phyloP scores from a whole-genome alignment of 805 yeast genomes.

The Saccharomycopsis malanga region DNA sequence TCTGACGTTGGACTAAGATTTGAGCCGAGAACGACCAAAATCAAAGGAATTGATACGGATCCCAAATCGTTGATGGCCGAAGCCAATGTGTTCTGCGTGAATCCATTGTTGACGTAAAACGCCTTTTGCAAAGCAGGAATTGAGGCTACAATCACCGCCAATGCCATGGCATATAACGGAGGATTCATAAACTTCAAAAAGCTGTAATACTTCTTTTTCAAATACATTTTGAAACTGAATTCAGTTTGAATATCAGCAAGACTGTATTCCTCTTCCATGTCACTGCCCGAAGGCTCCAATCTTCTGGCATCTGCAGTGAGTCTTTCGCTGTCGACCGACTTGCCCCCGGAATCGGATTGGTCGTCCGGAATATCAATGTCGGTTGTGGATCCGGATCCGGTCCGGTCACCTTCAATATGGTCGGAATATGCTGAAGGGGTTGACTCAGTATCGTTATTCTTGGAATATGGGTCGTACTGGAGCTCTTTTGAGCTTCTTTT shows the following conservation, averaged over 20 bases:
- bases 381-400: not conserved
- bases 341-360: not conserved
- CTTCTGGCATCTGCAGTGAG: not conserved
- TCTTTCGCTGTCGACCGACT: not conserved
- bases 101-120: slow-evolving; percentile 53
- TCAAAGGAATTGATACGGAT: slow-evolving; percentile 69
- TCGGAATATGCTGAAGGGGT: not conserved
- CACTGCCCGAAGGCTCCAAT: not conserved
- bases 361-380: not conserved
- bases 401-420: slow-evolving; percentile 3
- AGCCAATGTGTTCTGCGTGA: slow-evolving; percentile 58
- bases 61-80: slow-evolving; percentile 61
- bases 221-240: not conserved
- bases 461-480: slow-evolving; percentile 17
- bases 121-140: slow-evolving; percentile 48
- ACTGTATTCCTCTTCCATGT: not conserved
- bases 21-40: slow-evolving; percentile 71
- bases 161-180: slow-evolving; percentile 72
- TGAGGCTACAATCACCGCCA: slow-evolving; percentile 63
- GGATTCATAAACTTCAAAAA: slow-evolving; percentile 59
- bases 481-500: slow-evolving; percentile 33
- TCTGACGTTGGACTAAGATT: slow-evolving; percentile 64
- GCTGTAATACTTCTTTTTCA: slow-evolving; percentile 18
- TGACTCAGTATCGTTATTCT: no score
- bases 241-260: not conserved